phyloP scores from a whole-genome alignment of 2,329 filamentous ascomycete genomes.

The Aplosporella prunicola region DNA sequence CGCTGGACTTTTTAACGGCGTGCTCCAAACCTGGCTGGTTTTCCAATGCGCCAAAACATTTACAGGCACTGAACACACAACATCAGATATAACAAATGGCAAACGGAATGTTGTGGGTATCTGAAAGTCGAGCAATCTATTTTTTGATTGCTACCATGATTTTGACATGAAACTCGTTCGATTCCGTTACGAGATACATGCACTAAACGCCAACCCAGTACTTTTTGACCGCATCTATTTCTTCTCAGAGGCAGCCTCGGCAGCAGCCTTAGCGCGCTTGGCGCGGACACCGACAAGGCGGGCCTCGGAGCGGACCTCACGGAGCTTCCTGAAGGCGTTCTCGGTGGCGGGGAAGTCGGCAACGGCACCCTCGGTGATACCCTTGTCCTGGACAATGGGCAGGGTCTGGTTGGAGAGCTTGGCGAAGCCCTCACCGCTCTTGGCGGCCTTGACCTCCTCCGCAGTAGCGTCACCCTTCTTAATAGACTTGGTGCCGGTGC shows the following conservation, averaged over 20 bases:
- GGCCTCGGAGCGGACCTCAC: slow-evolving; percentile 73
- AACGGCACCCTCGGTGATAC: slow-evolving; percentile 75
- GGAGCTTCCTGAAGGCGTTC: slow-evolving; percentile 78
- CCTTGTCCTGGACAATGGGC: slow-evolving; percentile 60
- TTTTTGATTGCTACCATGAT: slow-evolving; percentile 9
- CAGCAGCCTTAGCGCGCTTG: slow-evolving; percentile 87
- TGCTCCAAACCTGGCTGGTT: background rate
- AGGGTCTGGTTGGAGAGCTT: slow-evolving; percentile 50
- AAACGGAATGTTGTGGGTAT: slow-evolving; percentile 3
- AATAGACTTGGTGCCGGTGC: slow-evolving; percentile 63
- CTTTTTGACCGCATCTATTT: slow-evolving; percentile 50
- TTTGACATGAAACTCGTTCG: slow-evolving; percentile 10
- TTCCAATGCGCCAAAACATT: background rate
- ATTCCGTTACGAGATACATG: slow-evolving; percentile 8
- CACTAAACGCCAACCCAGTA: slow-evolving; percentile 11
- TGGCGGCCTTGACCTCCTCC: slow-evolving; percentile 67
- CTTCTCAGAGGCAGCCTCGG: slow-evolving; percentile 64
- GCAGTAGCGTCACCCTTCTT: slow-evolving; percentile 87
- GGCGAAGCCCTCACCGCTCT: slow-evolving; percentile 43
- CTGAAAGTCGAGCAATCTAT: slow-evolving; percentile 10
- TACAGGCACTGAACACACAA: too few species aligned
- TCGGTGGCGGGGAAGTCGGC: slow-evolving; percentile 62
- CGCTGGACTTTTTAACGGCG: too few species aligned
- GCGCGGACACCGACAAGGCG: slow-evolving; percentile 75
- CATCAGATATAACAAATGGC: too few species aligned